Conservation (phyloP, 2,329 filamentous ascomycete species). For the Coniochaeta sp. region DNA sequence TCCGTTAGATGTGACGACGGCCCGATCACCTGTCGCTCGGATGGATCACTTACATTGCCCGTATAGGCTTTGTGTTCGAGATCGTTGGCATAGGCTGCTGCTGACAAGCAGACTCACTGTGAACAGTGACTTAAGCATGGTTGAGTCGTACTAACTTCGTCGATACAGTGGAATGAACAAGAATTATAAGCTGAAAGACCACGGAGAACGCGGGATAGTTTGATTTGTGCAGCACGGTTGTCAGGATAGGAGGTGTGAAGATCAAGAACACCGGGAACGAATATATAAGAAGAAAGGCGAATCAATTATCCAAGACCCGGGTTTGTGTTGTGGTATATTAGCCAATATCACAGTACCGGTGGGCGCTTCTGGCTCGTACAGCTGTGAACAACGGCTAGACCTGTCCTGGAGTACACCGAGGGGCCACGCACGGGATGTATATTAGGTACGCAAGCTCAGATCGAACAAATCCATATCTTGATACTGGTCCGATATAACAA, state of each 20-base stretch:
- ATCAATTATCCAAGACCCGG: slow-evolving; percentile 8
- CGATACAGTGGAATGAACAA: not conserved
- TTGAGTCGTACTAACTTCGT: not conserved
- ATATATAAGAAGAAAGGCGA: not conserved
- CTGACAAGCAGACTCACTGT: slow-evolving; percentile 8
- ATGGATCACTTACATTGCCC: slow-evolving; percentile 12
- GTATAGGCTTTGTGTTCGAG: slow-evolving; percentile 8
- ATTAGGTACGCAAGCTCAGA: not conserved
- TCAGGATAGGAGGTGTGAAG: not conserved
- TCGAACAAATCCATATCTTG: not conserved
- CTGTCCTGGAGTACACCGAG: not conserved
- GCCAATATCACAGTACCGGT: not conserved
- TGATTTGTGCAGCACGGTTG: not conserved
- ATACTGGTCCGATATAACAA: not conserved
- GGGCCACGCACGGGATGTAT: not conserved
- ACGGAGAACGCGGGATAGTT: not conserved
- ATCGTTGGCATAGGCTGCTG: slow-evolving; percentile 7
- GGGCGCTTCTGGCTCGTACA: not conserved
- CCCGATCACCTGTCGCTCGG: not conserved
- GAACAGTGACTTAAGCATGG: slow-evolving; percentile 10
- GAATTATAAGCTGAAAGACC: not conserved
- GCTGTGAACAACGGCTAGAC: not conserved
- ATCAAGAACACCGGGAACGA: not conserved
- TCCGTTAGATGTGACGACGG: not conserved
- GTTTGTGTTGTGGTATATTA: slow-evolving; percentile 12